Evolutionary conservation across 2,329 filamentous ascomycete genomes (phyloP), one percentile per base, ranked within the genome.

Genomic region (Neopestalotiopsis clavispora): DNA sequence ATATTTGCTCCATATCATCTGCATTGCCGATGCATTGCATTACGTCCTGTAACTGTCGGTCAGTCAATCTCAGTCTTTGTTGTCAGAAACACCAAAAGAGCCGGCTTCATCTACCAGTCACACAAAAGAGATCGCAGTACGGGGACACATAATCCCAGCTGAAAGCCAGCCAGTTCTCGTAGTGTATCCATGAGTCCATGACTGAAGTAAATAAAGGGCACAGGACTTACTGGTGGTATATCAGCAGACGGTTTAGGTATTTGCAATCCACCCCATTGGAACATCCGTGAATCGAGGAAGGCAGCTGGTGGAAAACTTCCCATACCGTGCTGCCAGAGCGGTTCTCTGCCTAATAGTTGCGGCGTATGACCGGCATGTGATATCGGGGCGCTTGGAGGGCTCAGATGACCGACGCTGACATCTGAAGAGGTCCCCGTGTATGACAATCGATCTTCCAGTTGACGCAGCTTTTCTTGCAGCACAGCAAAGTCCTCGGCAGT

Each of bases 241-340:
- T 80, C 77, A 23, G 82, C 69, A 57, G 74, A 71, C 1, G 83
- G 79, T 59, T 78, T 78, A 1, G 81, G 81, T 20, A 84, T 75
- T n/a, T 76, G 70, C 30, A 82, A 74, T 2, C 79, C 76, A 56
- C 72, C 69, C 68, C 74, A 79, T 67, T 78, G 80, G 71, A 83
- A 85, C 14, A 79, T 74, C 57, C 79, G 75, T 6, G 77, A 77
- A 70, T 85, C 83, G 6, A 86, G 78, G 64, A 85, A 85, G 32
- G 82, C 78, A 42, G 83, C 77, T 0, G 79, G 76, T 4, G 83
- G 83, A 67, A 85, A 85, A 38, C 72, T 75, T 63, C 76, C 78
- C 17, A 59, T 56, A n/a, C 70, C 66, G 2, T 70, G 57, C 49
- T 71, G 65, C 75, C 75, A 77, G 10, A 72, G 20, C 14, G 70